Evolutionary conservation across 208 protist species (phyloP), one percentile per base, ranked within the genome.

Genomic region (Pavlovales sp.): DNA sequence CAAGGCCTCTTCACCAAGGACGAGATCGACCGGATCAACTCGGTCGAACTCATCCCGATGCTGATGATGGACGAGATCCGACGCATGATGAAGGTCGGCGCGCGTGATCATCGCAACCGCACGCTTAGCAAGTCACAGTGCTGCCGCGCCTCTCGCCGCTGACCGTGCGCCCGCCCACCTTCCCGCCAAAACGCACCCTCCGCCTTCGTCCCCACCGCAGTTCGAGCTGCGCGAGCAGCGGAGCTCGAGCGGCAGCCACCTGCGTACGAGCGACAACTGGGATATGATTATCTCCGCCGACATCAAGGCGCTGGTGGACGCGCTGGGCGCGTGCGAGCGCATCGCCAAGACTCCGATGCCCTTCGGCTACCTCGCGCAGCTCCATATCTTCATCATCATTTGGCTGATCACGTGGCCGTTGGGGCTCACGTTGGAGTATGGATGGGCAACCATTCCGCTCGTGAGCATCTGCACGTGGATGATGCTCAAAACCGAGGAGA

Each of bases 261-360:
- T 57, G 44, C 11, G 11, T 57, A 20, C 44, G 44, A 57, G 44
- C 76, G 14, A 79, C 37, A 18, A 79, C 39, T 34, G 14, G 28
- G 28, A 18, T 5, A 26, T 79, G 76, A 79, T 79, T 5, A 79
- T 79, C 28, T 22, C 34, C 14, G 36, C 14, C 76, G 76, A 79
- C 28, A 79, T 79, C n/a, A 79, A 78, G 75, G 18, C 76, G 76
- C 76, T 79, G 34, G 76, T 79, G 4, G 76, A 79, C 28, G 76
- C 76, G 76, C 39, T 79, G n/a, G 76, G 76, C 39, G 76, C 34
- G 11, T 79, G 76, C 76, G 76, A 79, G 39, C 76, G 76, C 76
- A 79, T 79, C 76, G 28, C 14, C 4, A 79, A 79, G 76, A 79
- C 76, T 18, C 76, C 76, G 34, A 79, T 79, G 76, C 76, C 76